Evolutionary conservation across 2,329 filamentous ascomycete genomes (phyloP), one percentile per base, ranked within the genome.

Genomic region (Myriangium duriaei): DNA sequence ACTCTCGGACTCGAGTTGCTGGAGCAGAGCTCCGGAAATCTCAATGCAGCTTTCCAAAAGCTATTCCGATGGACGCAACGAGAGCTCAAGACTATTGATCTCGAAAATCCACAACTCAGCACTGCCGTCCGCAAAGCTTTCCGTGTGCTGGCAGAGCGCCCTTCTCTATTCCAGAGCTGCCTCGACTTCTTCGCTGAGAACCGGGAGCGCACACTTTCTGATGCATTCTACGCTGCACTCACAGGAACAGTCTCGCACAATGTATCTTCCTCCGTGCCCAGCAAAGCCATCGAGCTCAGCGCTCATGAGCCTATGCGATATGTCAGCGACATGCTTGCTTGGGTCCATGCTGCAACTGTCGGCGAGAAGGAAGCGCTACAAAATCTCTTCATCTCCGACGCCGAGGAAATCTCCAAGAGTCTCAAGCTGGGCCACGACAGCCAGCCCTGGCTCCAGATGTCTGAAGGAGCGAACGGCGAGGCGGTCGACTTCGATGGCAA

Each of bases 241-340:
- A 95, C 86, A 0, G 88, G 88, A 26, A 71, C 66, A 2, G 65
- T 69, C 10, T 63, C 72, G 4, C 70, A 68, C 9, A 71, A 74
- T 0, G 47, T 55, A 6, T 26, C n/a, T n/a, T 48, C 54, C 44
- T 62, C 64, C 15, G 71, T 71, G 2, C 37, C 36, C 13, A 67
- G 80, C 24, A 95, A 96, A 54, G 88, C 91, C 0, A 98, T 98
- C 46, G 88, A 98, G 54, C 74, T 96, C 49, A 81, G 79, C 9
- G 88, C 91, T 1, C 88, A 96, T 55, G 91, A 98, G 52, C 79
- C 85, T 1, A 63, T 96, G 16, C 76, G 91, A 13, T 96, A 96
- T 56, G 77, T 92, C 2, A 86, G 91, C 37, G 91, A 98, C 54
- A 98, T 98, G 87, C 71, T 98, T 11, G 91, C 91, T 4, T 98